Evolutionary conservation across 2,329 filamentous ascomycete genomes (phyloP).

Genomic region (Beauveria sp.): DNA sequence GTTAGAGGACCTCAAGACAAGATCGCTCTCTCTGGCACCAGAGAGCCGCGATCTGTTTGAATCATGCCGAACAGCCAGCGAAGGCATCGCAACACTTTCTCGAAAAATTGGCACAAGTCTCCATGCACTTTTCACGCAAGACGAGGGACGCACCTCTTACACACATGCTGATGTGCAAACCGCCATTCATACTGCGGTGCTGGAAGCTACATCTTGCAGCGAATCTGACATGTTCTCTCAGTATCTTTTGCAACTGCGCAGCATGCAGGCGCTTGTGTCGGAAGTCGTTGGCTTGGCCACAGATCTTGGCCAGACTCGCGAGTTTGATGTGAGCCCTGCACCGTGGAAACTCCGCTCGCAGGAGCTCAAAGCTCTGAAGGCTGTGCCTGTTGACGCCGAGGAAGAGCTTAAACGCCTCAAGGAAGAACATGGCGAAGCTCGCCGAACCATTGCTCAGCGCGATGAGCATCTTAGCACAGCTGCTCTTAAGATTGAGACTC

Average conservation of each 20-base stretch:
- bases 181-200: slow-evolving; percentile 48
- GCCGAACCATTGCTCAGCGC: slow-evolving; percentile 61
- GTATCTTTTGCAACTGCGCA: slow-evolving; percentile 59
- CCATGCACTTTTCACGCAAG: slow-evolving; percentile 53
- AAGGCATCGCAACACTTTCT: slow-evolving; percentile 58
- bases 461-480: slow-evolving; percentile 81
- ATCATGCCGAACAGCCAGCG: slow-evolving; percentile 55
- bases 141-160: slow-evolving; percentile 62
- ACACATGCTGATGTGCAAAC: slow-evolving; percentile 59
- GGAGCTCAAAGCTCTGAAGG: slow-evolving; percentile 75
- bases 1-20: slow-evolving; percentile 66
- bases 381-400: slow-evolving; percentile 72
- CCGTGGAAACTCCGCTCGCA: slow-evolving; percentile 81
- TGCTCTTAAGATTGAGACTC: slow-evolving; percentile 85
- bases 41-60: slow-evolving; percentile 64
- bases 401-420: slow-evolving; percentile 75
- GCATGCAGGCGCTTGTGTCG: slow-evolving; percentile 54
- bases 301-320: slow-evolving; percentile 64
- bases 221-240: slow-evolving; percentile 65
- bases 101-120: slow-evolving; percentile 61
- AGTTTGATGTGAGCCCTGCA: slow-evolving; percentile 67
- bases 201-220: slow-evolving; percentile 40
- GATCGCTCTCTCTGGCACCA: slow-evolving; percentile 65
- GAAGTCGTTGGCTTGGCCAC: slow-evolving; percentile 64
- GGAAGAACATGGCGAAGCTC: slow-evolving; percentile 71